phyloP scores from a whole-genome alignment of 306 rosid genomes.

The Inga leiocalycina region DNA sequence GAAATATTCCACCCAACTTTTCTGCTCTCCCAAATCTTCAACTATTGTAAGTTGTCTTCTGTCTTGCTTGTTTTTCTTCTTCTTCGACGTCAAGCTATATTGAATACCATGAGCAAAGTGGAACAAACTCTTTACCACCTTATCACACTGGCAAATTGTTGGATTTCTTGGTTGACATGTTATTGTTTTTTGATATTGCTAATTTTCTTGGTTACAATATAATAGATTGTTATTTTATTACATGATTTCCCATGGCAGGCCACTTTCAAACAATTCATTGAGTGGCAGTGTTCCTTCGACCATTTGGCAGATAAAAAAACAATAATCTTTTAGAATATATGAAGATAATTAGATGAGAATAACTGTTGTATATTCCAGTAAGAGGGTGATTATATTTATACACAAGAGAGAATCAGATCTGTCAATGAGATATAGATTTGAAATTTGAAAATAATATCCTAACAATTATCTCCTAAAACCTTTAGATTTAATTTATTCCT shows the following conservation, averaged over 20 bases:
- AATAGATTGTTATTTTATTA: not conserved
- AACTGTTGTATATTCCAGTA: too few relatives aligned
- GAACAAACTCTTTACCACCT: conserved; percentile 4
- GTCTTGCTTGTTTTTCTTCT: not conserved
- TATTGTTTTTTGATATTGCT: conserved; percentile 2
- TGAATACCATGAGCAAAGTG: conserved; percentile 2
- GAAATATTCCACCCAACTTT: conserved; percentile 65
- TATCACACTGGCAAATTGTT: not conserved
- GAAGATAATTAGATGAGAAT: too few relatives aligned
- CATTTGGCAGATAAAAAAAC: conserved; percentile 54
- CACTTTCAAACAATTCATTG: conserved; percentile 76
- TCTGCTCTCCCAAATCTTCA: conserved; percentile 69
- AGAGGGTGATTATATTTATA: too few relatives aligned
- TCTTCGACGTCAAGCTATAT: conserved; percentile 8
- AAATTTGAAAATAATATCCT: too few relatives aligned
- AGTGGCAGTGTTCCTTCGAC: conserved; percentile 62
- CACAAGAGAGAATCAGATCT: too few relatives aligned
- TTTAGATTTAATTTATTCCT: too few relatives aligned
- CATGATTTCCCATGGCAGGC: conserved; percentile 61
- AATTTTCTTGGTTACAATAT: conserved; percentile 12
- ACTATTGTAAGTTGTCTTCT: conserved; percentile 56
- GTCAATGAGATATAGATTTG: too few relatives aligned
- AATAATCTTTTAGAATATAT: too few relatives aligned
- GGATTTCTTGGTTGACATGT: conserved; percentile 18
- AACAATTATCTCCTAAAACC: too few relatives aligned